phyloP scores from a whole-genome alignment of 495 filamentous ascomycete genomes.

The Penicillium robsamsonii region DNA sequence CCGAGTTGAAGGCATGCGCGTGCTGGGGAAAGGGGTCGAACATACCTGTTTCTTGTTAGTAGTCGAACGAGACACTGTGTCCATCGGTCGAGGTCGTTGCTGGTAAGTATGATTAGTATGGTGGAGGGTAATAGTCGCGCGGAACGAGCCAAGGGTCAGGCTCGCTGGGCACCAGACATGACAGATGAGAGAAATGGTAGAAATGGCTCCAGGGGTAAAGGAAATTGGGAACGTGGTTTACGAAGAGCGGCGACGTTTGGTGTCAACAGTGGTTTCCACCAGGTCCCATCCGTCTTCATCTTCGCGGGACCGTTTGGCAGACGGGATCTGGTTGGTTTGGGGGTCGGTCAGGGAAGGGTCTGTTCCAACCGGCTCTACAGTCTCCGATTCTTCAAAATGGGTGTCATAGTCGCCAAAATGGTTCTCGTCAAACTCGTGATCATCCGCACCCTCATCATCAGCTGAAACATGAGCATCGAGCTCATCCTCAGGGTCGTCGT shows the following conservation, averaged over 20 bases:
- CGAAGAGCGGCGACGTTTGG: conserved; percentile 32
- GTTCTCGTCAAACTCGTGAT: conserved; percentile 25
- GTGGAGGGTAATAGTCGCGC: not conserved
- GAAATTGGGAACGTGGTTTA: conserved; percentile 12
- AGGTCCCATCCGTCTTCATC: conserved; percentile 34
- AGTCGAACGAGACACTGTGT: not conserved
- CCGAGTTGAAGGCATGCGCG: not conserved
- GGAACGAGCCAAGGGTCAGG: not conserved
- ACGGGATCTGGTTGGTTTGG: conserved; percentile 17
- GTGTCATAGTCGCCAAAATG: conserved; percentile 21
- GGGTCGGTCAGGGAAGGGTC: conserved; percentile 23
- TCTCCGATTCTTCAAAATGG: conserved; percentile 20
- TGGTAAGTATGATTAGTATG: conserved; percentile 19
- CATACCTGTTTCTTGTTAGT: conserved; percentile 21
- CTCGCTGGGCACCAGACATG: conserved; percentile 3
- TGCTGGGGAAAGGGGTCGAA: conserved; percentile 9
- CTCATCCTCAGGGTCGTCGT: conserved; percentile 16
- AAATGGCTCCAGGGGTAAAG: not conserved
- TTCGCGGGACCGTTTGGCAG: conserved; percentile 33
- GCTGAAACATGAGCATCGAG: not conserved
- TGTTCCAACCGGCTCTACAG: conserved; percentile 23
- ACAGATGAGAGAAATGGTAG: not conserved
- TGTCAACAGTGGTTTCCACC: conserved; percentile 20
- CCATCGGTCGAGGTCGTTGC: conserved; percentile 13
- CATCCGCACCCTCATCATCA: conserved; percentile 10